Evolutionary conservation across 331 rosid species (phyloP).

Genomic region (Prunus yedoensis): DNA sequence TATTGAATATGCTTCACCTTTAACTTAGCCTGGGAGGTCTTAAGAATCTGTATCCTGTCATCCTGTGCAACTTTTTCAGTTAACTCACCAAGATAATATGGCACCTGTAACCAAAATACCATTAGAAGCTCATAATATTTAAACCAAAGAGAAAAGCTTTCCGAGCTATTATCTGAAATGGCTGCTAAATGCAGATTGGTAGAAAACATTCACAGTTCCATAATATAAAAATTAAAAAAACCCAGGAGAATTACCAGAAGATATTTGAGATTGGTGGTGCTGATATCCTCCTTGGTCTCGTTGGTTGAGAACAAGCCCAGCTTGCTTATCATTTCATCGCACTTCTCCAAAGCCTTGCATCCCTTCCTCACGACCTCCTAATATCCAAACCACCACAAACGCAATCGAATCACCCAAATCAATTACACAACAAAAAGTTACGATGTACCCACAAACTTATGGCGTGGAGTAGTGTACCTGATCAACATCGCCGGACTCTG

Average conservation of each 20-base stretch:
- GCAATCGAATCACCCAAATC: conserved; percentile 3
- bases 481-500: conserved; percentile 52
- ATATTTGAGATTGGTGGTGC: conserved; percentile 80
- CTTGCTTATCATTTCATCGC: conserved; percentile 77
- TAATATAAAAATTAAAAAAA: background rate
- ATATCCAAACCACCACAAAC: background rate
- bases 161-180: background rate
- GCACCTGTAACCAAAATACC: conserved; percentile 52
- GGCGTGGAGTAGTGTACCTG: conserved; percentile 43
- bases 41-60: conserved; percentile 72
- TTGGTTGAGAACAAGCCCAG: conserved; percentile 83
- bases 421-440: background rate
- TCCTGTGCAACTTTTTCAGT: conserved; percentile 70
- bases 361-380: conserved; percentile 75
- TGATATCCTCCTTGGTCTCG: conserved; percentile 89
- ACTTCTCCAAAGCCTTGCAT: conserved; percentile 50
- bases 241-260: conserved; percentile 54
- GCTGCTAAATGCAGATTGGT: background rate
- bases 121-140: background rate
- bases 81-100: conserved; percentile 88
- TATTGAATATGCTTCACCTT: conserved; percentile 45
- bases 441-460: background rate
- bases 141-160: background rate
- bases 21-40: conserved; percentile 71
- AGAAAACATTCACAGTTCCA: background rate